Evolutionary conservation across 2,329 filamentous ascomycete genomes (phyloP).

Genomic region (Lachnum nothofagi): DNA sequence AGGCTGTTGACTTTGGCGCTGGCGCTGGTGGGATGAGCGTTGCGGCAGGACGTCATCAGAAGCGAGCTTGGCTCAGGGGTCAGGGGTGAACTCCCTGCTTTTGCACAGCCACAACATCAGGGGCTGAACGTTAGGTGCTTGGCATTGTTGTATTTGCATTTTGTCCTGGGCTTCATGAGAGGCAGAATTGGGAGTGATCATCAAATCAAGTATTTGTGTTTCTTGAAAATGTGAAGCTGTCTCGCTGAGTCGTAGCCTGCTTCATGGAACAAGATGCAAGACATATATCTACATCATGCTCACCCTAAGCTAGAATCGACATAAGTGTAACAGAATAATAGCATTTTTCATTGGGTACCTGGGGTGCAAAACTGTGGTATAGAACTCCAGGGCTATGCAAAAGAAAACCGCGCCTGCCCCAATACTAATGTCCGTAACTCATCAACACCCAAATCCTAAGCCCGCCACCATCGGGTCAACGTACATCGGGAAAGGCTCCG

Average conservation of each 20-base stretch:
- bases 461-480: constrained; percentile 6
- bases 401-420: not conserved
- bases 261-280: not conserved
- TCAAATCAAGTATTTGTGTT: no score
- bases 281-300: not conserved
- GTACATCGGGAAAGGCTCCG: constrained; percentile 12
- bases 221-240: no score
- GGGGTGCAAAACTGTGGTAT: constrained; percentile 6
- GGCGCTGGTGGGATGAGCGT: no score
- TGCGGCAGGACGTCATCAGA: no score
- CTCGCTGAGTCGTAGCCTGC: no score
- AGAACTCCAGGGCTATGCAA: constrained; percentile 17
- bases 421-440: not conserved
- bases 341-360: constrained; percentile 1
- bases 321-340: not conserved
- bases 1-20: not conserved
- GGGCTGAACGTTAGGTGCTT: no score
- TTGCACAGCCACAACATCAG: no score
- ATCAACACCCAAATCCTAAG: constrained; percentile 5
- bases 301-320: not conserved
- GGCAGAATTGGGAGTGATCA: no score
- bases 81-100: no score
- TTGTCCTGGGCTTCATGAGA: no score
- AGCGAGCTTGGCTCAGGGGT: no score
- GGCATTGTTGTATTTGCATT: no score